These are phyloP conservation scores for Termitomyces heimii DNA, from an alignment of 768 basidiomycete genomes.

Conservation along the genomic window DNA sequence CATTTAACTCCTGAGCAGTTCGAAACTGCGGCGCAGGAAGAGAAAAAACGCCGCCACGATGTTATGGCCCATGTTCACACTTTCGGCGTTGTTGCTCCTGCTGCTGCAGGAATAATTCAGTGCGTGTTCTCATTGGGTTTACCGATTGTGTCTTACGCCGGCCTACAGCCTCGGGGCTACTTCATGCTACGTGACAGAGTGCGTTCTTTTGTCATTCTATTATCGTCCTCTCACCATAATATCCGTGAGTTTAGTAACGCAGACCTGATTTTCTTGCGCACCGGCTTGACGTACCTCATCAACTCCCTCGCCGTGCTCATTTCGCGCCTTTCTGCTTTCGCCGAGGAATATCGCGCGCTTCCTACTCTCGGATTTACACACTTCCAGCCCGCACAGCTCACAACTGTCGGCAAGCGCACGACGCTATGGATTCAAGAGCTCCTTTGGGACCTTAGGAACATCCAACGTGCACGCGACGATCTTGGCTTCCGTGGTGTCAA, in stretches of 20 bases:
- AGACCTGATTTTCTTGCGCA: conserved; percentile 93
- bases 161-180: conserved; percentile 63
- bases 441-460: conserved; percentile 92
- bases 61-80: conserved; percentile 99
- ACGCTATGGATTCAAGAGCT: conserved; percentile 98
- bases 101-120: conserved; percentile 96
- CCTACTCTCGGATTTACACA: conserved; percentile 98
- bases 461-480: conserved; percentile 85
- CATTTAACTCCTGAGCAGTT: conserved; percentile 86
- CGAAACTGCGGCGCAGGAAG: conserved; percentile 85
- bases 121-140: conserved; percentile 25
- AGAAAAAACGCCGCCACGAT: conserved; percentile 96
- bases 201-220: conserved; percentile 6
- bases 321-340: conserved; percentile 81
- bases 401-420: conserved; percentile 95
- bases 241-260: conserved; percentile 65
- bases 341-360: conserved; percentile 77
- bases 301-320: conserved; percentile 88
- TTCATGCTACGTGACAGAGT: conserved; percentile 99
- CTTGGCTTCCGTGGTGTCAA: conserved; percentile 97
- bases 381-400: conserved; percentile 97
- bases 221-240: not conserved
- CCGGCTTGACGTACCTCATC: conserved; percentile 78
- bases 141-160: not conserved
- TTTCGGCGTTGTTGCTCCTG: conserved; percentile 89